Evolutionary conservation across 257 asterid genomes (phyloP).

Genomic region (Penstemon barbatus): DNA sequence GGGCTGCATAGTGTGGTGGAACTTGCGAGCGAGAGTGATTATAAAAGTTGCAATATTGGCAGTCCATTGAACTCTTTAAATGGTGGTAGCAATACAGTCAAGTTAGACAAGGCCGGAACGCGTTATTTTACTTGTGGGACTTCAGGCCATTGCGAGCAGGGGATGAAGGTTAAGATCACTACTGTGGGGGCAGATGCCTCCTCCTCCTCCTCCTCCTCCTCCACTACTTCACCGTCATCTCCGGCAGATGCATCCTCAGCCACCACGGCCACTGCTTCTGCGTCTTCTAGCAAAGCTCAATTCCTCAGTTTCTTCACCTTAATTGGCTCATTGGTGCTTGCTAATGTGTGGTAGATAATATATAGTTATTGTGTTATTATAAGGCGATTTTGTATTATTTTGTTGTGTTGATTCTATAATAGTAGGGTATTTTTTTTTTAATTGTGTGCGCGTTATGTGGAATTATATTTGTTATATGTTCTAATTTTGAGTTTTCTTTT

Average conservation of each 20-base stretch:
- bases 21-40: constrained; percentile 60
- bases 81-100: constrained; percentile 57
- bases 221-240: constrained; percentile 35
- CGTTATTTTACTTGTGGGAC: constrained; percentile 86
- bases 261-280: constrained; percentile 21
- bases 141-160: constrained; percentile 68
- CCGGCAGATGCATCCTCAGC: background rate
- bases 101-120: constrained; percentile 65
- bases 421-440: too few relatives aligned
- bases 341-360: background rate
- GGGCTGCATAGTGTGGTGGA: constrained; percentile 76
- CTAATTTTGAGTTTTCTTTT: too few relatives aligned
- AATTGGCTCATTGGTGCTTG: constrained; percentile 17
- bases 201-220: constrained; percentile 33
- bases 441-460: too few relatives aligned
- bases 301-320: constrained; percentile 23
- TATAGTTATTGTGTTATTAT: too few relatives aligned
- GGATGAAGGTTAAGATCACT: constrained; percentile 83
- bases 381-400: too few relatives aligned
- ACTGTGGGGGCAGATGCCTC: constrained; percentile 48
- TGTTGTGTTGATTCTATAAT: too few relatives aligned
- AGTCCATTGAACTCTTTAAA: constrained; percentile 46
- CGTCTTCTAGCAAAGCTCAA: constrained; percentile 3
- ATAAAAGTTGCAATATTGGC: constrained; percentile 59
- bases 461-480: too few relatives aligned